Evolutionary conservation across 495 filamentous ascomycete species (phyloP).

Genomic region (Penicillium flavigenum): DNA sequence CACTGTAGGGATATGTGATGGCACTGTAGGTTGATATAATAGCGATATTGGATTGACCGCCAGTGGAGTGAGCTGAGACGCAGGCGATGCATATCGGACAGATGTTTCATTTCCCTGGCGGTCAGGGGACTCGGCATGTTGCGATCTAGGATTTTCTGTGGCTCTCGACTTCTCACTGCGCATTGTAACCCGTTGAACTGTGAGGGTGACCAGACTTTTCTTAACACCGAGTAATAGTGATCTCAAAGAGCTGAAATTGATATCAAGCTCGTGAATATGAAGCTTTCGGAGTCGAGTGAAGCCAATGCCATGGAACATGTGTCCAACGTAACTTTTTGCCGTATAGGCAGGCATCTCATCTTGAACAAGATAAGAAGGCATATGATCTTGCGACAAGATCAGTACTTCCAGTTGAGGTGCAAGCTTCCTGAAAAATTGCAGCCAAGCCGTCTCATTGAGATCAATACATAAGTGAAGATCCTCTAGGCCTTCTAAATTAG

Average conservation of each 20-base stretch:
- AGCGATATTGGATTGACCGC: not conserved
- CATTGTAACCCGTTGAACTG: constrained; percentile 13
- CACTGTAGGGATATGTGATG: not conserved
- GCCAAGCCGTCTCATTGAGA: constrained; percentile 14
- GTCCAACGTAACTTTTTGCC: constrained; percentile 8
- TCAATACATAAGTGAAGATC: constrained; percentile 17
- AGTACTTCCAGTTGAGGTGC: constrained; percentile 17
- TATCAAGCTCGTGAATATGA: constrained; percentile 13
- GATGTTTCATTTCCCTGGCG: constrained; percentile 11
- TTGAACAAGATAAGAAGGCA: constrained; percentile 7
- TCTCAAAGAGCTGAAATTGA: constrained; percentile 16
- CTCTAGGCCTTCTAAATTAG: constrained; percentile 11
- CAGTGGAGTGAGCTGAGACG: not conserved
- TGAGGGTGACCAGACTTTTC: constrained; percentile 13
- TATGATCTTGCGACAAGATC: constrained; percentile 12
- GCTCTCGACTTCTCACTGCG: constrained; percentile 5
- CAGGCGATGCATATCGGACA: constrained; percentile 5
- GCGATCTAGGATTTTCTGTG: constrained; percentile 3
- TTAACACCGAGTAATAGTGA: constrained; percentile 14
- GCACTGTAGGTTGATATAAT: not conserved
- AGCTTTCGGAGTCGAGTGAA: constrained; percentile 17
- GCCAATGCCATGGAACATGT: constrained; percentile 6
- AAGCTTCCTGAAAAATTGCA: constrained; percentile 11
- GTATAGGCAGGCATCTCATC: constrained; percentile 2
- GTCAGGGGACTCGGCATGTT: constrained; percentile 1